These are phyloP conservation scores for Trichoderma citrinoviride DNA, from an alignment of 2,329 filamentous ascomycete genomes.

Conservation along the genomic window DNA sequence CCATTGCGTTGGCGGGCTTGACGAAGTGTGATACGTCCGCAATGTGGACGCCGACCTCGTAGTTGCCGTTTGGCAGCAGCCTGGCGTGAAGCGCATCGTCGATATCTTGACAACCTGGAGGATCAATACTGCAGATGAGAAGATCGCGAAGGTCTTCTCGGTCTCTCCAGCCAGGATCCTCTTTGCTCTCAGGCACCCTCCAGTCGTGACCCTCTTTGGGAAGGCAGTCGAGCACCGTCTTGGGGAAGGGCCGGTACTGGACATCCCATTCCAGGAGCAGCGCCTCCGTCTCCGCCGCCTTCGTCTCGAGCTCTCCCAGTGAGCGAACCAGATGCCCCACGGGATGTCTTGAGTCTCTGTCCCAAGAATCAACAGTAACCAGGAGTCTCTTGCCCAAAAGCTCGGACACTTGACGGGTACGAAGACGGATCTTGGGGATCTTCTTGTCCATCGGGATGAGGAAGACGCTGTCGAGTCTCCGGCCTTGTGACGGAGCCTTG, in stretches of 20 bases:
- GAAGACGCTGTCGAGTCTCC: slow-evolving; percentile 89
- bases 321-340: slow-evolving; percentile 92
- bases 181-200: slow-evolving; percentile 77
- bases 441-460: slow-evolving; percentile 97
- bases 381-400: slow-evolving; percentile 87
- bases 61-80: slow-evolving; percentile 84
- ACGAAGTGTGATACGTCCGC: slow-evolving; percentile 99
- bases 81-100: slow-evolving; percentile 93
- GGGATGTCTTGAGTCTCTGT: slow-evolving; percentile 87
- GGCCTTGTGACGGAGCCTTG: slow-evolving; percentile 67
- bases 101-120: slow-evolving; percentile 93
- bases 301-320: slow-evolving; percentile 89
- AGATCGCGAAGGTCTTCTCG: slow-evolving; percentile 80
- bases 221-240: slow-evolving; percentile 89
- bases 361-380: slow-evolving; percentile 93
- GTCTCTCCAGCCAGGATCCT: slow-evolving; percentile 83
- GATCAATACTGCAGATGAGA: slow-evolving; percentile 95
- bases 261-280: slow-evolving; percentile 93
- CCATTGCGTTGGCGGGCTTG: slow-evolving; percentile 96
- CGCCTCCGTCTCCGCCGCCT: slow-evolving; percentile 96
- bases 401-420: slow-evolving; percentile 85
- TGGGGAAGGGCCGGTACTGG: slow-evolving; percentile 95
- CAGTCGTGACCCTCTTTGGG: slow-evolving; percentile 90
- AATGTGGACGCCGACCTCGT: slow-evolving; percentile 95
- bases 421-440: slow-evolving; percentile 90